Base-by-base conservation (phyloP, 2,329 filamentous ascomycete genomes). In the Botrytis fabae region DNA sequence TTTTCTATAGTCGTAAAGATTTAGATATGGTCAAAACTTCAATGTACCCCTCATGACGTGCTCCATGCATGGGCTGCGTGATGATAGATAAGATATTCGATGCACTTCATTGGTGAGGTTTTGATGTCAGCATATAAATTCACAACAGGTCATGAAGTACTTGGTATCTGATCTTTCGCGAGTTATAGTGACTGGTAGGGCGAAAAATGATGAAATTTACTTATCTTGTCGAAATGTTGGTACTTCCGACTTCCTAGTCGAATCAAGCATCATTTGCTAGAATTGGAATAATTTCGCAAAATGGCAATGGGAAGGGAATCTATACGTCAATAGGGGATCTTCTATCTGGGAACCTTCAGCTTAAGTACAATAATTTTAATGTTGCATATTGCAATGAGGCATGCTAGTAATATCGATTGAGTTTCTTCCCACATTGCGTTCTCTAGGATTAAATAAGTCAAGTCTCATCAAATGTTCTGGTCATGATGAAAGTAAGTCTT, bases 41-140 rank as follows among this genome's bases (percentile, higher is more conserved):
- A 68, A 68, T 57, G 62, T 68, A 68, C 70, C 70, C 70, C 70
- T 72, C 70, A 72, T 69, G 48, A 57, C 51, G 70, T 72, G 70
- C 70, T 72, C 40, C 35, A 35, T 68, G 70, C 70, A 72, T 68
- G 25, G 22, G 57, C 62, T 68, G 32, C 62, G 70, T 68, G 70
- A 68, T 68, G 65, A 69, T 69, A 69, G 62, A 72, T 72, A 72
- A 72, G 62, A 72, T 57, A 59, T 72, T 22, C 18, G 25, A 38
- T 46, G 38, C 16, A 38, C 40, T 61, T 28, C 32, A 70, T 70
- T 70, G 65, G 65, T 44, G 65, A 69, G 35, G 38, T 42, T 57
- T 20, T 69, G n/a, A 46, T 46, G 28, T 38, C 40, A 62, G 32
- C 28, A 32, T 14, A 25, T 18, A 62, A 18, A 8, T 38, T 32